Evolutionary conservation across 1,139 yeast species (phyloP), one percentile per base, ranked within the genome.

Genomic region (Pichia inconspicua): DNA sequence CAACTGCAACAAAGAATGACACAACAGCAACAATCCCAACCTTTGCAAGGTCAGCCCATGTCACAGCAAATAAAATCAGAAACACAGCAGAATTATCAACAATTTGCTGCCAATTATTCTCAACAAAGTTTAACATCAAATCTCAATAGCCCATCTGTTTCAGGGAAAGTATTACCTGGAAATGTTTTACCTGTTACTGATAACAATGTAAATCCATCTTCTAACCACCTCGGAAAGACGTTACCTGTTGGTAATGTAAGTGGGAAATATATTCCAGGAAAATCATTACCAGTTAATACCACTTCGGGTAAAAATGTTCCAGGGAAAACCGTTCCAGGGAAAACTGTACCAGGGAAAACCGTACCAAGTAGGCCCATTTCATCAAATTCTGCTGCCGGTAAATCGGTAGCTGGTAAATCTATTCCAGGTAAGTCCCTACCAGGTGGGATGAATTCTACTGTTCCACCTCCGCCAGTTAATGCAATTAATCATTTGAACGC

Each of bases 1-100:
- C 62, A 58, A 45, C 56, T 55, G 43, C 63, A 55, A 48, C 55
- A 50, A 36, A 40, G 40, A 34, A 43, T 42, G n/a, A 30, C 34
- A 15, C 48, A 44, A 14, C 56, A 54, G 8, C 48, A 44, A 36
- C 49, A 48, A 35, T 39, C 35, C 38, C 51, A 47, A 27, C 43
- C 27, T 12, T 44, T 40, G 19, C 44, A 44, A 31, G 42, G 43
- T 8, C 48, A 43, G 12, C 47, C 25, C 30, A 44, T 41, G 12
- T 32, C 34, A 10, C 38, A 44, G n/a, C 48, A 22, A 22, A 22
- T 22, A 22, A 22, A 22, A 22, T 22, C 22, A 22, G 22, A 22
- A 22, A 22, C 22, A 22, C 22, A 22, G 22, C 22, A 22, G 5
- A 22, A 22, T 22, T 22, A 44, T 19, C 36, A 28, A 27, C 34